These are phyloP conservation scores for Cyclostephanos tholiformis DNA, from an alignment of 108 stramenopile genomes.

Conservation along the genomic window DNA sequence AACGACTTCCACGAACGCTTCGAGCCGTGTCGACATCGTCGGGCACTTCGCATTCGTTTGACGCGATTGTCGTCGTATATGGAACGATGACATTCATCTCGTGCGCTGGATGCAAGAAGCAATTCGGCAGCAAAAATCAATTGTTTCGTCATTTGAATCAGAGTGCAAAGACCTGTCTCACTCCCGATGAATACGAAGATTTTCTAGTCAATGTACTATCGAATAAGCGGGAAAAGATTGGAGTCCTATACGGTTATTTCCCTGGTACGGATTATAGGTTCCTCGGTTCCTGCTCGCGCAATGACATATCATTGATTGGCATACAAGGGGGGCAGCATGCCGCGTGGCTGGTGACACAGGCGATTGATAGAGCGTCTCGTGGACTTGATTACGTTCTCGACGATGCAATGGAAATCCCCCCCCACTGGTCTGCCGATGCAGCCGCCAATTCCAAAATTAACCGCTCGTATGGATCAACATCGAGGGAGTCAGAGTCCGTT, in stretches of 20 bases:
- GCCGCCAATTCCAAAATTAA: constrained; percentile 51
- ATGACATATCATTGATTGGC: constrained; percentile 10
- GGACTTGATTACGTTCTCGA: constrained; percentile 17
- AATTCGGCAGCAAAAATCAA: constrained; percentile 66
- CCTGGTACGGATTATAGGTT: constrained; percentile 41
- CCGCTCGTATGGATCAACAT: constrained; percentile 68
- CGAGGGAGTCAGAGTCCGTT: constrained; percentile 48
- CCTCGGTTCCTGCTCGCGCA: background rate
- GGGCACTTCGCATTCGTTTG: too few species aligned
- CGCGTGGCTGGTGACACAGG: constrained; percentile 56
- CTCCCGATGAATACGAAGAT: constrained; percentile 53
- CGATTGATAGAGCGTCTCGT: constrained; percentile 50
- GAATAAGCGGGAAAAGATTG: constrained; percentile 56
- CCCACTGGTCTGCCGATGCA: constrained; percentile 12
- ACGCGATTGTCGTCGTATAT: background rate
- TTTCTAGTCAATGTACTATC: constrained; percentile 51
- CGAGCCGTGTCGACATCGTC: too few species aligned
- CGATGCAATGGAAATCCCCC: constrained; percentile 12
- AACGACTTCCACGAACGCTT: too few species aligned
- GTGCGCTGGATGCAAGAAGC: constrained; percentile 62
- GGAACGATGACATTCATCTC: constrained; percentile 13
- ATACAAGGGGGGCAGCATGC: constrained; percentile 53
- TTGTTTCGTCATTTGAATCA: constrained; percentile 72
- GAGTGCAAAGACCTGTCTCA: constrained; percentile 64
- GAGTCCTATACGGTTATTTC: constrained; percentile 75